phyloP scores from a whole-genome alignment of 2,329 filamentous ascomycete genomes.

The Orbilia oligospora region DNA sequence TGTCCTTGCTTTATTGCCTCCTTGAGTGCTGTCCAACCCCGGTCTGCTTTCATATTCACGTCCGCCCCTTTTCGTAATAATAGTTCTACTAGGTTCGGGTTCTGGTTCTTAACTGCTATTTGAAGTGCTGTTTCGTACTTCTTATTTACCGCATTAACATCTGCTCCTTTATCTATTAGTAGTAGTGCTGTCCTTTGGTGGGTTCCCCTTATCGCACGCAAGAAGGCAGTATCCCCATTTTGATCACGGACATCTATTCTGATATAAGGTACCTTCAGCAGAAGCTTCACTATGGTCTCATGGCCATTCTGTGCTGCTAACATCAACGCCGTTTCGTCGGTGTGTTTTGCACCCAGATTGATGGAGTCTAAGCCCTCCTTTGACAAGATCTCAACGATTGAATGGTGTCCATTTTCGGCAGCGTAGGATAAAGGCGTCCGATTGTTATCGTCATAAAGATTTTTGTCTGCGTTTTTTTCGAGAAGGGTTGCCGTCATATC shows the following conservation, averaged over 20 bases:
- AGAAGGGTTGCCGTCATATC: constrained; percentile 26
- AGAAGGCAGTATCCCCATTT: not conserved
- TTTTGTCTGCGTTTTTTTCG: not conserved
- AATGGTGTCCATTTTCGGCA: constrained; percentile 13
- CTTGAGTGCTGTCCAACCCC: too few relatives aligned
- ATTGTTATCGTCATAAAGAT: constrained; percentile 10
- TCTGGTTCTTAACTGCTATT: not conserved
- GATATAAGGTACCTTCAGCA: constrained; percentile 1
- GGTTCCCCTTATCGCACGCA: not conserved
- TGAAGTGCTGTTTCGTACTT: not conserved
- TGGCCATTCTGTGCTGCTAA: constrained; percentile 13
- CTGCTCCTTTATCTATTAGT: not conserved
- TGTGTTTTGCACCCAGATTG: not conserved
- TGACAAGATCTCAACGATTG: not conserved
- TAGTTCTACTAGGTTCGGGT: too few relatives aligned
- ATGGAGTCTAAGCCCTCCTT: not conserved
- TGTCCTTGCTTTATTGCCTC: too few relatives aligned
- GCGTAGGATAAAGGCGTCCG: constrained; percentile 26
- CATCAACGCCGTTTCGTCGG: constrained; percentile 24
- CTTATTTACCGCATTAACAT: not conserved
- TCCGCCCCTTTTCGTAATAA: too few relatives aligned
- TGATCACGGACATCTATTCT: not conserved
- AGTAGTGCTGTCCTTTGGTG: not conserved
- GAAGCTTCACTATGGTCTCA: not conserved
- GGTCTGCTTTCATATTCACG: too few relatives aligned